Evolutionary conservation across 1,284 basidiomycete species (phyloP).

Genomic region (Apiotrichum mycotoxinovorans): DNA sequence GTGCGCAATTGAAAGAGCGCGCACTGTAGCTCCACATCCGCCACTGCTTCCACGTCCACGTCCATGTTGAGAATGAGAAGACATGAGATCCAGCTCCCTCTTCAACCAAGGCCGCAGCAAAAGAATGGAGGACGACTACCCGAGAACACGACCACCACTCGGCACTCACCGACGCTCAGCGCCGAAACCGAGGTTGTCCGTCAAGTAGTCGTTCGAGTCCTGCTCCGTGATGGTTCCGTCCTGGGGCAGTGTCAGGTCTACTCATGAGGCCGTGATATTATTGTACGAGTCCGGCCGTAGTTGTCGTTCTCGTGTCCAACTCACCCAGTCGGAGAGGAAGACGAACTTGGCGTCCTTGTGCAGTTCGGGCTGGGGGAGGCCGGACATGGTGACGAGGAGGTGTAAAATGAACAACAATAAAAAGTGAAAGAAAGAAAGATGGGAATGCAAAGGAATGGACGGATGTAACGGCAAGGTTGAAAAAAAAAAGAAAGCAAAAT

Average conservation of each 20-base stretch:
- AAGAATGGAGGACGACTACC: too few species aligned
- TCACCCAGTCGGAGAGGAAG: slow-evolving; percentile 80
- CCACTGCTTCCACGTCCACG: too few species aligned
- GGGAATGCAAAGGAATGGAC: neutral
- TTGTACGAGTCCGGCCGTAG: neutral
- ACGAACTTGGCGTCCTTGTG: slow-evolving; percentile 77
- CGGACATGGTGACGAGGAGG: slow-evolving; percentile 25
- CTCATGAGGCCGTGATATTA: neutral
- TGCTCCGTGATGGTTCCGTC: slow-evolving; percentile 87
- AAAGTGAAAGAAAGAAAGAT: neutral
- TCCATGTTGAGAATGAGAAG: too few species aligned
- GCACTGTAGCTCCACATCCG: neutral
- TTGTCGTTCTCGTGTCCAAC: slow-evolving; percentile 35
- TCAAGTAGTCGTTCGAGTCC: slow-evolving; percentile 76
- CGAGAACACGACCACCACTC: too few species aligned
- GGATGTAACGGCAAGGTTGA: neutral
- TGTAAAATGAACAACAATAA: neutral
- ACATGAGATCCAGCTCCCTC: too few species aligned
- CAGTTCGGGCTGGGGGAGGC: slow-evolving; percentile 70
- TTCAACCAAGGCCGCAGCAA: too few species aligned
- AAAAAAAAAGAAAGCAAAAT: neutral
- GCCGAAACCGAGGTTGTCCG: slow-evolving; percentile 56
- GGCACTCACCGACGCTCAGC: slow-evolving; percentile 25
- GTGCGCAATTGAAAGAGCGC: too few species aligned
- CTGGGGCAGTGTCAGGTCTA: slow-evolving; percentile 38